These are phyloP conservation scores for Diaporthe amygdali DNA, from an alignment of 2,329 filamentous ascomycete species.

Conservation along the genomic window DNA sequence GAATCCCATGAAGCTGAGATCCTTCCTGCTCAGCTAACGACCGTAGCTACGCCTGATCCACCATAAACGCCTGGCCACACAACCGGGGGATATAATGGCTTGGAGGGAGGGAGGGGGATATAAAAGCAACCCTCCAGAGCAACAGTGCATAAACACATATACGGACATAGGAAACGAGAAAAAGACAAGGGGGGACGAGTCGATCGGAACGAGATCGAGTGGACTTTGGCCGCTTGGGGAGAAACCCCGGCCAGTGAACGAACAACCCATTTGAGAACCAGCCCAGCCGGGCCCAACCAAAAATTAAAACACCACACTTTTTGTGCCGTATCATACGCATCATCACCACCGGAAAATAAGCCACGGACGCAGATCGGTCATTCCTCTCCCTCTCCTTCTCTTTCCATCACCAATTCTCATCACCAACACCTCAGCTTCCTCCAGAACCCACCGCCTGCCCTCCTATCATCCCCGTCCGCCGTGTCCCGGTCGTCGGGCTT, in stretches of 20 bases:
- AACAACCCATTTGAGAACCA: slow-evolving; percentile 13
- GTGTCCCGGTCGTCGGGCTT: slow-evolving; percentile 48
- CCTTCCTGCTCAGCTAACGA: background rate
- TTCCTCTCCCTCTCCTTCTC: background rate
- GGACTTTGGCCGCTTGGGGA: background rate
- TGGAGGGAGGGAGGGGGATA: background rate
- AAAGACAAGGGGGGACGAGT: background rate
- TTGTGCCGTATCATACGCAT: background rate
- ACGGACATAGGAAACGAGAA: background rate
- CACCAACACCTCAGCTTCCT: slow-evolving; percentile 62
- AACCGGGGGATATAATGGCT: slow-evolving; percentile 14
- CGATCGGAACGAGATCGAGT: background rate
- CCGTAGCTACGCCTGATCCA: slow-evolving; percentile 1
- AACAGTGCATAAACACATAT: slow-evolving; percentile 10
- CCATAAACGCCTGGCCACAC: slow-evolving; percentile 17
- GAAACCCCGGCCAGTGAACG: background rate
- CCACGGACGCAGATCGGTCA: background rate
- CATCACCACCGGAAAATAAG: background rate
- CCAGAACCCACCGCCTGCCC: slow-evolving; percentile 56
- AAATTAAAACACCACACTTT: background rate
- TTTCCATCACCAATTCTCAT: slow-evolving; percentile 20
- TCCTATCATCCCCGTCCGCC: slow-evolving; percentile 47
- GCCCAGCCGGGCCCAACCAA: slow-evolving; percentile 8
- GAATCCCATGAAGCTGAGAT: background rate
- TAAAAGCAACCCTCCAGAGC: background rate